Percentiles rank a stretch among this genome's conserved stretches.
Conservation (phyloP, 2,329 filamentous ascomycete species). For the Akanthomyces muscarius region DNA sequence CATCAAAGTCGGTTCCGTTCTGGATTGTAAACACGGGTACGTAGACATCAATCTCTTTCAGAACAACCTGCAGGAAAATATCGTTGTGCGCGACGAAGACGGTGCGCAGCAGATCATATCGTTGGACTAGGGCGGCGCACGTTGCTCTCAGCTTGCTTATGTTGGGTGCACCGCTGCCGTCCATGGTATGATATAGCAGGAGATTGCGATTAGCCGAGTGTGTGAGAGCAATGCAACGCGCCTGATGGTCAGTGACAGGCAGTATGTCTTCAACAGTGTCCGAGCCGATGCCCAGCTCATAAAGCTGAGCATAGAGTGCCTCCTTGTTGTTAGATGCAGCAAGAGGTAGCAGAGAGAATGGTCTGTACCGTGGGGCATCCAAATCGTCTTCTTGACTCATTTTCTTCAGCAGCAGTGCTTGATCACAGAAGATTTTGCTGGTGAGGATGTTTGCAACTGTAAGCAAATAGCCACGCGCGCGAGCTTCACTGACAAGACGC, state of each 20-base stretch:
- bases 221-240: not conserved
- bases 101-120: not conserved
- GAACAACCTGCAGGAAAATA: not conserved
- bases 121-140: not conserved
- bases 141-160: not conserved
- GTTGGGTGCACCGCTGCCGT: not conserved
- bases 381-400: not conserved
- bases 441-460: not conserved
- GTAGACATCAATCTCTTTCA: slow-evolving; percentile 1
- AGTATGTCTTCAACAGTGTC: not conserved
- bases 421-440: not conserved
- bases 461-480: not conserved
- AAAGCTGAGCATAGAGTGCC: not conserved
- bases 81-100: not conserved
- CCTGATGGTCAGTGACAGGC: slow-evolving; percentile 8
- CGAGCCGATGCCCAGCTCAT: not conserved
- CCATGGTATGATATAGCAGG: slow-evolving; percentile 3
- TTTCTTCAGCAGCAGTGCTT: not conserved
- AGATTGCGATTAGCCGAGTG: not conserved
- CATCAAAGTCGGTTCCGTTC: not conserved
- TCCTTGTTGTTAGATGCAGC: not conserved
- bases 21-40: not conserved
- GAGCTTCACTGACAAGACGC: not conserved
- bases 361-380: not conserved
- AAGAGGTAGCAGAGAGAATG: not conserved